Base-by-base conservation (phyloP, 139 green algal genomes). In the Zygnema cylindricum region DNA sequence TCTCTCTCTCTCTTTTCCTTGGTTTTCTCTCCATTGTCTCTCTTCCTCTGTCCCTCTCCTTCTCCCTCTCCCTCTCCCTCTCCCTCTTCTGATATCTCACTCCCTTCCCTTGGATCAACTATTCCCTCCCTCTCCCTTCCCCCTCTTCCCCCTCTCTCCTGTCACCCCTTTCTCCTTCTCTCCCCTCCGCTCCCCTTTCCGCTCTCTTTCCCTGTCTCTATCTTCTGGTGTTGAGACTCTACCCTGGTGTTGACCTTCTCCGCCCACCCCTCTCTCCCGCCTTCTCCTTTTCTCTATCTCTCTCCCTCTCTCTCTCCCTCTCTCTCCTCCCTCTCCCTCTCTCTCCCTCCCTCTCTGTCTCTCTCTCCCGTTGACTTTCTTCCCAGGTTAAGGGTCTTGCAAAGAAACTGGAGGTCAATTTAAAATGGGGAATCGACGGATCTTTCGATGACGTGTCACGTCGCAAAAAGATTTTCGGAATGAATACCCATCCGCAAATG, bases 401-500 rank as follows among this genome's bases (percentile, higher is more conserved):
- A 43, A 79, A 16, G 16, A 16, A 41, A 3, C 71, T 79, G 3
- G 7, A 43, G 3, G 38, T 43, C 3, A 16, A 43, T 16, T 36
- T 36, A 11, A 41, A 85, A 22, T 0, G 32, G 38, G 78, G 78
- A 39, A 85, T 85, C 78, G 69, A 57, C 78, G 78, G 78, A 42
- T 32, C 40, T 38, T 55, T 41, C 30, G 78, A 85, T 1, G 78
- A 85, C 30, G 25, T 85, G 1, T 0, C 36, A 41, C 22, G 30
- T 23, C 35, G 78, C 2, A 57, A 11, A 22, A 63, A 54, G 38
- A 25, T 41, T 38, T 85, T 73, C 76, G 78, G 78, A 55, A 25
- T 38, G 35, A 85, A 85, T 41, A 85, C 35, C 23, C 76, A 85
- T 41, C 78, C 78, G 33, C n/a, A 85, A 63, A 85, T 76, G 78